Evolutionary conservation across 306 rosid species (phyloP).

Genomic region (Vigna nakashimae): DNA sequence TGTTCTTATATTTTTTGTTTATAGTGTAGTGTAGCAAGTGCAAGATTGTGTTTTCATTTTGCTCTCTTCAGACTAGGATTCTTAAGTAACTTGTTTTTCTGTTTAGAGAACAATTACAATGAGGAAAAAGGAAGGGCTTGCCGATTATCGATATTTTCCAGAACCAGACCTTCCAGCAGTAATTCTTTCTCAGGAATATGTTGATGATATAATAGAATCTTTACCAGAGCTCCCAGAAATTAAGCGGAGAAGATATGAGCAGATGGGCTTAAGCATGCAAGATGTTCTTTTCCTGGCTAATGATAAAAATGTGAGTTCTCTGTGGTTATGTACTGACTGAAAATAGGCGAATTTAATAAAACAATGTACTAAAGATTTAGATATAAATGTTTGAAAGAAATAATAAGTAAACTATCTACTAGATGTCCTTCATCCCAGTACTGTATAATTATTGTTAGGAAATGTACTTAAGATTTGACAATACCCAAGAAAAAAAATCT

Average conservation of each 20-base stretch:
- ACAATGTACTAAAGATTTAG: background rate
- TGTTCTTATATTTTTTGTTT: conserved; percentile 42
- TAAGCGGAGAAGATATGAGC: conserved; percentile 85
- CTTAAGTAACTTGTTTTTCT: conserved; percentile 43
- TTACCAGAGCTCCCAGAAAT: conserved; percentile 96
- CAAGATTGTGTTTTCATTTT: conserved; percentile 39
- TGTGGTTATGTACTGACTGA: background rate
- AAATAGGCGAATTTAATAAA: conserved; percentile 6
- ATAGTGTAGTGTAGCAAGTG: conserved; percentile 23
- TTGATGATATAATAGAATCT: conserved; percentile 62
- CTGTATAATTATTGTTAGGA: too few species aligned
- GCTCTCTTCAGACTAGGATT: conserved; percentile 43
- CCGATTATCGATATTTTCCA: conserved; percentile 97
- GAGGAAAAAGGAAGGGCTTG: conserved; percentile 98
- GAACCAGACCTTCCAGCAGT: conserved; percentile 96
- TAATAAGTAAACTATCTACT: too few species aligned
- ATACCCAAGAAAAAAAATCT: too few species aligned
- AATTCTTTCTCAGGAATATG: conserved; percentile 72
- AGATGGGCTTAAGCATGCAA: conserved; percentile 92
- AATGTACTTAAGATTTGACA: too few species aligned
- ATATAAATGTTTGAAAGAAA: conserved; percentile 23
- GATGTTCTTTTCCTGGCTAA: conserved; percentile 92
- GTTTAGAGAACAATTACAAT: conserved; percentile 81
- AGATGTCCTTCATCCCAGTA: too few species aligned
- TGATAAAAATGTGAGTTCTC: conserved; percentile 75